phyloP scores from a whole-genome alignment of 805 yeast genomes.

The Monosporozyma yasuniensis region DNA sequence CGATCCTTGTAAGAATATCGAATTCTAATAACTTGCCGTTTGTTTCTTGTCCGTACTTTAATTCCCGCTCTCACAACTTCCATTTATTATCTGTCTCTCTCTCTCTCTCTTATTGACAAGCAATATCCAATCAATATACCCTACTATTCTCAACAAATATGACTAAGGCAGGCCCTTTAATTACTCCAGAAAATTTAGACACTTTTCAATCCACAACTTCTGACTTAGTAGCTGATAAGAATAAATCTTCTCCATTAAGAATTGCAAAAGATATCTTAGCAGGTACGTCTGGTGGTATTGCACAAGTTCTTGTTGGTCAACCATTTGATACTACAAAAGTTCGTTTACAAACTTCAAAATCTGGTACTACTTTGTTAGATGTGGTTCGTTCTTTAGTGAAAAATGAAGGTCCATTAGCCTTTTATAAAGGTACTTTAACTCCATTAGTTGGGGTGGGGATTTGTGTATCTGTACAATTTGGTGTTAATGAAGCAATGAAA shows the following conservation, averaged over 20 bases:
- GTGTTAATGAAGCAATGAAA: slow-evolving; percentile 91
- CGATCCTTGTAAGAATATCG: too few relatives aligned
- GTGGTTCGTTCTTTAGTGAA: slow-evolving; percentile 62
- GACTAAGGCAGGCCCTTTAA: slow-evolving; percentile 6
- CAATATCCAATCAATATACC: too few relatives aligned
- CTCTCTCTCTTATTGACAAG: too few relatives aligned
- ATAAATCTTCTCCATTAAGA: slow-evolving; percentile 5
- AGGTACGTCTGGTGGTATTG: slow-evolving; percentile 92
- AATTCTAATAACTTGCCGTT: not conserved
- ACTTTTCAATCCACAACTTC: slow-evolving; percentile 4
- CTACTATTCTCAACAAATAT: too few relatives aligned
- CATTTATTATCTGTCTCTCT: too few relatives aligned
- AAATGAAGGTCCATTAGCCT: slow-evolving; percentile 78
- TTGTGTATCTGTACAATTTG: slow-evolving; percentile 92
- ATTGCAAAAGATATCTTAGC: slow-evolving; percentile 67
- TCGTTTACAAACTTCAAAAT: slow-evolving; percentile 78
- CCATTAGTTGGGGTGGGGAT: slow-evolving; percentile 97
- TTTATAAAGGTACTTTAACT: slow-evolving; percentile 89
- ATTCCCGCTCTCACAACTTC: not conserved
- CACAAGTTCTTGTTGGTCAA: slow-evolving; percentile 92
- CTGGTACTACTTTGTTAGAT: slow-evolving; percentile 61
- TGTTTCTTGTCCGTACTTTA: not conserved
- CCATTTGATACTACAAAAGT: slow-evolving; percentile 96
- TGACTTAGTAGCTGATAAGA: slow-evolving; percentile 1
- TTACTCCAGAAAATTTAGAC: slow-evolving; percentile 9